Evolutionary conservation across 2,329 filamentous ascomycete genomes (phyloP).

Genomic region (Penicillium thymicola): DNA sequence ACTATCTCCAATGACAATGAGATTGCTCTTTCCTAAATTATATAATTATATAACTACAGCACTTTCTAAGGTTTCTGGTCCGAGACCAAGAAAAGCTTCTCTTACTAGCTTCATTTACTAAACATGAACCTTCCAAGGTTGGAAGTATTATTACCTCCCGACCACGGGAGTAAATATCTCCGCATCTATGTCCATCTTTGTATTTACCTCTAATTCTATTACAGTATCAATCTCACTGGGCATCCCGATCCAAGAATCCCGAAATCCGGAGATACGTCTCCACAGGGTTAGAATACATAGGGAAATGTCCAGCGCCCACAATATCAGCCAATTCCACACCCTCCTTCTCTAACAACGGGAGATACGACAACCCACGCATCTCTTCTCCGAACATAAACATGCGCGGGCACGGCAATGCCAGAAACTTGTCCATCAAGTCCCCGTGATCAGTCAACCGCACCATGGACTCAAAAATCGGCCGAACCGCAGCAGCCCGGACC

Average conservation of each 20-base stretch:
- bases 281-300: slow-evolving; percentile 29
- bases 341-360: slow-evolving; percentile 12
- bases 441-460: slow-evolving; percentile 22
- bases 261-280: slow-evolving; percentile 25
- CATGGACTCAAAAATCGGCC: slow-evolving; percentile 26
- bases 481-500: slow-evolving; percentile 17
- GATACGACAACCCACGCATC: slow-evolving; percentile 20
- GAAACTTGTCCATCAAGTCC: slow-evolving; percentile 18
- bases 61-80: not conserved
- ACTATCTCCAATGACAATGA: not conserved
- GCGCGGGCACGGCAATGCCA: slow-evolving; percentile 12
- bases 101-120: not conserved
- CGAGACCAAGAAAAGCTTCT: not conserved
- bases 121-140: not conserved
- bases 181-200: not conserved
- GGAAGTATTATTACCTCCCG: no score
- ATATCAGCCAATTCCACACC: slow-evolving; percentile 25
- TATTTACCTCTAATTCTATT: not conserved
- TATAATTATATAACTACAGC: no score
- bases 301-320: slow-evolving; percentile 22
- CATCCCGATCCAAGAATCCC: slow-evolving; percentile 12
- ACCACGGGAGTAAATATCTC: not conserved
- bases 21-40: not conserved
- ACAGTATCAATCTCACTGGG: not conserved
- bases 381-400: slow-evolving; percentile 28